Evolutionary conservation across 2,329 filamentous ascomycete species (phyloP), one percentile per base, ranked within the genome.

Genomic region (Chalara sp.): DNA sequence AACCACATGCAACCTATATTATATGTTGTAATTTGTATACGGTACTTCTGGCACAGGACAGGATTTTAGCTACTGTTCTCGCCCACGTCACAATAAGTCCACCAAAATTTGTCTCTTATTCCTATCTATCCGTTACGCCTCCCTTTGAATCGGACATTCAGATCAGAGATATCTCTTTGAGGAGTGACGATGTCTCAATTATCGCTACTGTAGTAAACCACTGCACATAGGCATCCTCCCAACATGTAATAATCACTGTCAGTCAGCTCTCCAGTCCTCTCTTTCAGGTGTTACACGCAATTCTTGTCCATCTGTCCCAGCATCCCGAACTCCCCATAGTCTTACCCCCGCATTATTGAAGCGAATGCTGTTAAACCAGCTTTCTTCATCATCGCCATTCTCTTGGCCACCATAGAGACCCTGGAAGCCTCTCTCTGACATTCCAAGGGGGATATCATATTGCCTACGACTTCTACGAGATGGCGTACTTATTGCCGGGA

Each of bases 371-470:
- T 63, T 60, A 37, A 56, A 49, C 61, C 62, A 65, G 29, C 56
- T 60, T 33, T 54, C 56, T 42, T 65, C 61, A 49, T 75, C 73
- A 41, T 73, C 71, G 1, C 66, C 65, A 60, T 78, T 79, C 60
- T 78, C 76, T 45, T 63, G 63, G 10, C 73, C 75, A 28, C 72
- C 72, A 54, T 76, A 74, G 29, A 77, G 63, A 10, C 75, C 72
- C 54, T 62, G 63, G 53, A 73, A 74, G 0, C 73, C 72, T n/a
- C 68, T 66, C n/a, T 65, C 68, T 31, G 63, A 61, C 47, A 76
- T 53, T n/a, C 70, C 70, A 32, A 56, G 48, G 3, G 72, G 70
- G 32, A 68, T 72, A 29, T 56, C 59, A 33, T 59, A 62, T 48
- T 62, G 64, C 63, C 43, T 45, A 32, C 43, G 8, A n/a, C 35